phyloP scores from a whole-genome alignment of 129 eudicot species.

The Glebionis coronaria region DNA sequence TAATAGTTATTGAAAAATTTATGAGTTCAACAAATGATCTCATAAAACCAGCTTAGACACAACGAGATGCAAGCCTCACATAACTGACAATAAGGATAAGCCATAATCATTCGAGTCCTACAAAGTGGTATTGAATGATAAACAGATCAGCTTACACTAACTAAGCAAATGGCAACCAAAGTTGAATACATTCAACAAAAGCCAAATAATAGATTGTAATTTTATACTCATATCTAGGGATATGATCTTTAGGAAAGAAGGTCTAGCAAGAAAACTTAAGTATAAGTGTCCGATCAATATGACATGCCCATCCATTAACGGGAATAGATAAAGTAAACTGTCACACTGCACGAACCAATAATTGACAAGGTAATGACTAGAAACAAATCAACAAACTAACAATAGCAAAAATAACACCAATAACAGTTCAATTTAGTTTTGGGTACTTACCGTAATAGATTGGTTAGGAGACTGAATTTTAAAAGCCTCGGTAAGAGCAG shows the following conservation, averaged over 20 bases:
- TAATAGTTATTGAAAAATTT: not conserved
- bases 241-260: constrained; percentile 2
- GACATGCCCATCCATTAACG: constrained; percentile 5
- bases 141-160: not conserved
- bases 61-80: not conserved
- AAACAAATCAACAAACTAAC: constrained; percentile 5
- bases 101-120: constrained; percentile 9
- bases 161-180: constrained; percentile 11
- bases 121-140: constrained; percentile 2
- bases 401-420: constrained; percentile 8
- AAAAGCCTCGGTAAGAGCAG: constrained; percentile 19
- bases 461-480: constrained; percentile 28
- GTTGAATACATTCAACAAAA: constrained; percentile 9
- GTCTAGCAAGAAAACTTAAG: not conserved
- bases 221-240: not conserved
- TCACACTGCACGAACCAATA: not conserved
- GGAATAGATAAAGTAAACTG: not conserved
- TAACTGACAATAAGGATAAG: constrained; percentile 1
- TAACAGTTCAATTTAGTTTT: constrained; percentile 6
- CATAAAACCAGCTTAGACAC: too few species aligned
- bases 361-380: constrained; percentile 4
- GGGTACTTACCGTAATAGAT: constrained; percentile 32
- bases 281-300: not conserved
- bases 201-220: not conserved
- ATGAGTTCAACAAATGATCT: not conserved